Evolutionary conservation across 2,329 filamentous ascomycete genomes (phyloP), one percentile per base, ranked within the genome.

Genomic region (Raffaelea deltoideospora): DNA sequence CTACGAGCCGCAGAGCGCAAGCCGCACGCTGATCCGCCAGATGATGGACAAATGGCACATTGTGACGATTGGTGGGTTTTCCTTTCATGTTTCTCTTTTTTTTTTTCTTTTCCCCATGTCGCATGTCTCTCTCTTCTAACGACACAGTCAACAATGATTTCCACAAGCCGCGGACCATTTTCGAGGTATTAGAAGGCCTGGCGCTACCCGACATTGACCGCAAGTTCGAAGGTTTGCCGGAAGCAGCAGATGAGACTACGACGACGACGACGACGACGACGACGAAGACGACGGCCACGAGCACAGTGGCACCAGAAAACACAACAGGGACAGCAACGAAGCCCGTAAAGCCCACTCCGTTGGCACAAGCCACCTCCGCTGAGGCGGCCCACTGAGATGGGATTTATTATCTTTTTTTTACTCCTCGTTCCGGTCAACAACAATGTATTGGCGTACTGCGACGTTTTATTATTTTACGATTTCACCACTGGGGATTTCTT

Each of bases 31-130:
- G 42, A 81, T 98, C 45, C 73, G 87, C 47, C 67, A 72, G 37
- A 67, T 96, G 42, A 90, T 95, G 74, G 77, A 88, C 42, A 76
- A 76, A 36, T 98, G 88, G 86, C 88, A 86, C 53, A 65, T 98
- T 40, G 72, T 98, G 48, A 98, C 98, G 53, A 94, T 98, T 49
- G 84, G 83, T 87, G 65, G 63, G 77, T 57, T 23, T 22, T 13
- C 11, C n/a, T n/a, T 19, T 6, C 15, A n/a, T 20, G 37, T 3
- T 40, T 39, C 31, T 34, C 33, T 28, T 23, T 14, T 18, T 27
- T 8, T 22, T 17, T 10, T 19, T 17, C 5, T 3, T 31, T 18
- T 32, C 7, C 18, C 27, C n/a, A 20, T 4, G 6, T 22, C 13
- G 4, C n/a, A 13, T 3, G 2, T 31, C n/a, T 32, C 10, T 13